Evolutionary conservation across 2,329 filamentous ascomycete species (phyloP), one percentile per base, ranked within the genome.

Genomic region (Chalara sp.): DNA sequence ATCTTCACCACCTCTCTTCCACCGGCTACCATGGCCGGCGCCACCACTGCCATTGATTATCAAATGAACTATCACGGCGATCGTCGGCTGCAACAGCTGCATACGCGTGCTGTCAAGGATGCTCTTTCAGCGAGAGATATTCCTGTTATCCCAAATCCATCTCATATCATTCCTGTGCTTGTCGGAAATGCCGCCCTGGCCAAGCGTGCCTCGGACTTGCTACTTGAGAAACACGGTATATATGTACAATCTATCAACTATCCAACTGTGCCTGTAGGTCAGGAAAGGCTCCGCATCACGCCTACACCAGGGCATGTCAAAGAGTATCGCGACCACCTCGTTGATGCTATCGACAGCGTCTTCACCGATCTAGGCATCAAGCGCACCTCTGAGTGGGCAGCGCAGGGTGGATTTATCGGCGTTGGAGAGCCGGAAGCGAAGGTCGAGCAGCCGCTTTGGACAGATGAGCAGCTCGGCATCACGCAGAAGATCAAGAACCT

Each of bases 161-260:
- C 88, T 46, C 93, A 99, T 73, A 99, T 99, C 65, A 79, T 99
- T 48, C 93, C 93, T 4, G 80, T 97, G 49, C 79, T 99, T 10
- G 92, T 99, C 46, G 93, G 93, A 53, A 93, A 95, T 64, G 93
- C 93, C 44, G 91, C 93, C 70, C 74, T 95, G 40, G 93, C 93
- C 53, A 96, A 93, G 76, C 78, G 85, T 61, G 93, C 93, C 6
- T 95, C 89, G 29, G 93, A 99, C 67, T 83, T 95, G 74, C 82
- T 99, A 28, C 80, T 99, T 11, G 83, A 87, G 59, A 86, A 95
- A 59, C 87, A 96, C 74, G 81, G 84, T 55, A 96, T 99, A 66
- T 99, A 99, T 67, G 93, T 99, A 30, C 93, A 99, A 72, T 90
- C 89, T 50, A 97, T 99, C 79, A 99, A 99, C 74, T 97, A 97